Percentiles rank a stretch among this genome's conserved stretches.
These are phyloP conservation scores for Liquidambar formosana DNA, from an alignment of 164 flowering plant species.

Conservation along the genomic window DNA sequence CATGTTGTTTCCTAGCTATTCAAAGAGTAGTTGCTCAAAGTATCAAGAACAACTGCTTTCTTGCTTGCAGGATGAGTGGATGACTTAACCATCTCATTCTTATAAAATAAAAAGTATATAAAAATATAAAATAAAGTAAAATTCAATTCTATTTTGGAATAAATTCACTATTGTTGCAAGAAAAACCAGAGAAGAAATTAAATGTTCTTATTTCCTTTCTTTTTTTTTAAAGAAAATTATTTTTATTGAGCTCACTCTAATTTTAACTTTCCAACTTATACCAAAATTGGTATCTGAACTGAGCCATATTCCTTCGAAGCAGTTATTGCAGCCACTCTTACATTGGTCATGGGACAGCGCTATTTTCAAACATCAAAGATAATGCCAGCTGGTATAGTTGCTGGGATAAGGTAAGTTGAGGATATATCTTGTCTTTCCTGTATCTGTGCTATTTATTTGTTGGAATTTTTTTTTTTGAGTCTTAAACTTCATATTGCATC, in stretches of 20 bases:
- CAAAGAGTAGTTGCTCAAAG: no score
- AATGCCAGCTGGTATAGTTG: conserved; percentile 95
- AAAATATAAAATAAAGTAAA: no score
- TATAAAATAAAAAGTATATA: no score
- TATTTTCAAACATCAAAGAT: conserved; percentile 79
- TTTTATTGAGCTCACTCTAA: background rate
- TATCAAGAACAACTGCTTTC: no score
- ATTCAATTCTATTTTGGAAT: no score
- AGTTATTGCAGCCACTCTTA: conserved; percentile 69
- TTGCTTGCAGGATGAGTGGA: no score
- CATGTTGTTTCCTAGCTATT: no score
- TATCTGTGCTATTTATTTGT: background rate
- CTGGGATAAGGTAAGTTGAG: conserved; percentile 71
- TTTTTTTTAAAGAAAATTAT: background rate
- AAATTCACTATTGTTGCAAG: no score
- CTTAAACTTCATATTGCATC: background rate
- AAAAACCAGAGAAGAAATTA: no score
- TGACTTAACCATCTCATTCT: no score
- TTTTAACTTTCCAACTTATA: background rate
- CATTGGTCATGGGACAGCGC: conserved; percentile 91
- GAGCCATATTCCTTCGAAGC: conserved; percentile 23
- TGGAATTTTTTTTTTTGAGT: background rate
- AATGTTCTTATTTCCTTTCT: background rate
- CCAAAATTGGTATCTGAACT: conserved; percentile 1
- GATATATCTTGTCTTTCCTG: background rate